Evolutionary conservation across 2,329 filamentous ascomycete species (phyloP).

Genomic region (Colletotrichum plurivorum): DNA sequence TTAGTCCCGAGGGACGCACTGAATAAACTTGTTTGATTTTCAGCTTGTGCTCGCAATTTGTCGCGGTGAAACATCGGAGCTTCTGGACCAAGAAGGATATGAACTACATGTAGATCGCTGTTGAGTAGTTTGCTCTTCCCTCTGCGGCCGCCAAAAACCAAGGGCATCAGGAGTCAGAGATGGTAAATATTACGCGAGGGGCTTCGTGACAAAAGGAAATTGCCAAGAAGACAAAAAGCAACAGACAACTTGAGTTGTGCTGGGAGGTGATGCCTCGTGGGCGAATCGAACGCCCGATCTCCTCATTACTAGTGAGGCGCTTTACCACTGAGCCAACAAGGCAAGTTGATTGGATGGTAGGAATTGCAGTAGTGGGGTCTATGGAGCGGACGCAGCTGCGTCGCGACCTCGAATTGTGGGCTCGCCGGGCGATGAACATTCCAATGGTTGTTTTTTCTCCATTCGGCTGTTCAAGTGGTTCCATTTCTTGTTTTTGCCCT

Average conservation of each 20-base stretch:
- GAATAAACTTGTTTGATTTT: not conserved
- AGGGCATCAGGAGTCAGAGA: too few relatives aligned
- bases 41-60: not conserved
- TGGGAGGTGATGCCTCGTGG: not conserved
- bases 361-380: not conserved
- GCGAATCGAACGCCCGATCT: slow-evolving; percentile 9
- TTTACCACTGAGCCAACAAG: slow-evolving; percentile 15
- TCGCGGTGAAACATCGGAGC: not conserved
- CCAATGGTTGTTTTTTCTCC: too few relatives aligned
- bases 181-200: not conserved
- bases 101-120: too few relatives aligned
- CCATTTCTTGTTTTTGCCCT: too few relatives aligned
- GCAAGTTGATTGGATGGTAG: not conserved
- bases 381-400: too few relatives aligned
- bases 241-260: too few relatives aligned
- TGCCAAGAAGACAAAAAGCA: too few relatives aligned
- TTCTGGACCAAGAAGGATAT: too few relatives aligned
- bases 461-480: too few relatives aligned
- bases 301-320: slow-evolving; percentile 12
- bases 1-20: not conserved
- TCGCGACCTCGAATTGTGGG: not conserved
- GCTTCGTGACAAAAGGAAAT: not conserved
- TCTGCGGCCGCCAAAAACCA: too few relatives aligned
- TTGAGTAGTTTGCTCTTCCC: too few relatives aligned
- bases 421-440: not conserved